Evolutionary conservation across 371 early-diverging fungal species (phyloP).

Genomic region (Rhizopus delemar): DNA sequence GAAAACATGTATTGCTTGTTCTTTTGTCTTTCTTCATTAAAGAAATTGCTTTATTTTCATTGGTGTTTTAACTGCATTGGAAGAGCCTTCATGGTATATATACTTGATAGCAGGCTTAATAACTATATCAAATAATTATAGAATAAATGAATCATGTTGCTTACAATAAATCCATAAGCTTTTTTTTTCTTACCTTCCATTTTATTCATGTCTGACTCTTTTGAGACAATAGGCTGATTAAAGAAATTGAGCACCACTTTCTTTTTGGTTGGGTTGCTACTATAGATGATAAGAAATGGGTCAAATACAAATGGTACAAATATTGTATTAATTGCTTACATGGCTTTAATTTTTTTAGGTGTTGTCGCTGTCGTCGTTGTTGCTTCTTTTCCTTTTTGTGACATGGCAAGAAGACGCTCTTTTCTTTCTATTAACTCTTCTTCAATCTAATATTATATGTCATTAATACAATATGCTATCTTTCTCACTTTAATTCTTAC

Average conservation of each 20-base stretch:
- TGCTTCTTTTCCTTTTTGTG: background rate
- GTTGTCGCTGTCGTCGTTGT: background rate
- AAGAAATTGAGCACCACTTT: slow-evolving; percentile 62
- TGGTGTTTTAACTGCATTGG: slow-evolving; percentile 88
- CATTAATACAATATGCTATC: too few species aligned
- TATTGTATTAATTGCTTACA: too few species aligned
- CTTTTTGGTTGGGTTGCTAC: slow-evolving; percentile 17
- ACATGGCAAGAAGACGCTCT: slow-evolving; percentile 23
- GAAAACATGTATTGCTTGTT: slow-evolving; percentile 19
- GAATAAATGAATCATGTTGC: too few species aligned
- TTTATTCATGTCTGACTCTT: background rate
- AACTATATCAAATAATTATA: slow-evolving; percentile 15
- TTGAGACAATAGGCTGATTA: slow-evolving; percentile 52
- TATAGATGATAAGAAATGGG: background rate
- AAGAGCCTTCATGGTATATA: slow-evolving; percentile 64
- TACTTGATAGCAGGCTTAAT: slow-evolving; percentile 21
- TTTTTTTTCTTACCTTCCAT: slow-evolving; percentile 18
- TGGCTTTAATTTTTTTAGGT: too few species aligned
- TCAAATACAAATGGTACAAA: too few species aligned
- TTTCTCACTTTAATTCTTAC: slow-evolving; percentile 31
- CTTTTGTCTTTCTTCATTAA: slow-evolving; percentile 24
- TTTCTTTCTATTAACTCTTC: slow-evolving; percentile 58
- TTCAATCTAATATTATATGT: slow-evolving; percentile 51
- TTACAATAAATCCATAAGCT: background rate
- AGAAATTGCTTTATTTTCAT: slow-evolving; percentile 63